These are phyloP conservation scores for Microthlaspi erraticum DNA, from an alignment of 345 rosid genomes.

Conservation along the genomic window DNA sequence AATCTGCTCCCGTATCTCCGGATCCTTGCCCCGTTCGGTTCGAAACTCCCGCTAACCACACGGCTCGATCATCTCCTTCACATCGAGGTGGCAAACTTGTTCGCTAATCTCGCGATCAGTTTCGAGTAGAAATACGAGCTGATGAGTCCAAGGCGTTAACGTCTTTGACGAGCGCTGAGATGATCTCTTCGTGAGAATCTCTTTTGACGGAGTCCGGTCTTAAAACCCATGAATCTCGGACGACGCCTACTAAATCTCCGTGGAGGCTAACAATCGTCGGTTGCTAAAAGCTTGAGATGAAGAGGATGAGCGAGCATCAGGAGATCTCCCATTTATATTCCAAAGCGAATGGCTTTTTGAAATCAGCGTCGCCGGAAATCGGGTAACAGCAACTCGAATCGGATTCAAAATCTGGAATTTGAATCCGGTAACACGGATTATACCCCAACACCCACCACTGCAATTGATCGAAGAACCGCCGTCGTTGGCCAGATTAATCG, in stretches of 20 bases:
- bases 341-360: conserved; percentile 69
- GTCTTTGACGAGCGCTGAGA: conserved; percentile 67
- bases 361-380: conserved; percentile 69
- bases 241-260: conserved; percentile 88
- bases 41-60: conserved; percentile 88
- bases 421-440: conserved; percentile 65
- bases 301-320: no score
- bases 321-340: conserved; percentile 91
- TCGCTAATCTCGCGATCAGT: conserved; percentile 84
- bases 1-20: conserved; percentile 71
- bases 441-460: conserved; percentile 57
- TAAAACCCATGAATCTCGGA: conserved; percentile 83
- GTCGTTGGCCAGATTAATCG: conserved; percentile 54
- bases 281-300: conserved; percentile 58
- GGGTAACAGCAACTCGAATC: conserved; percentile 88
- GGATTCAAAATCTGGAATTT: conserved; percentile 53
- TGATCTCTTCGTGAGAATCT: conserved; percentile 58
- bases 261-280: conserved; percentile 62
- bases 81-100: conserved; percentile 68
- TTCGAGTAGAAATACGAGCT: conserved; percentile 73
- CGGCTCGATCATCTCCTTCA: conserved; percentile 75
- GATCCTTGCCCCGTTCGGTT: conserved; percentile 75
- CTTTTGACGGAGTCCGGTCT: conserved; percentile 58
- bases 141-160: conserved; percentile 62
- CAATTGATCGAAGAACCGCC: conserved; percentile 54